These are phyloP conservation scores for Suillus placidus DNA, from an alignment of 768 basidiomycete species.

Conservation along the genomic window DNA sequence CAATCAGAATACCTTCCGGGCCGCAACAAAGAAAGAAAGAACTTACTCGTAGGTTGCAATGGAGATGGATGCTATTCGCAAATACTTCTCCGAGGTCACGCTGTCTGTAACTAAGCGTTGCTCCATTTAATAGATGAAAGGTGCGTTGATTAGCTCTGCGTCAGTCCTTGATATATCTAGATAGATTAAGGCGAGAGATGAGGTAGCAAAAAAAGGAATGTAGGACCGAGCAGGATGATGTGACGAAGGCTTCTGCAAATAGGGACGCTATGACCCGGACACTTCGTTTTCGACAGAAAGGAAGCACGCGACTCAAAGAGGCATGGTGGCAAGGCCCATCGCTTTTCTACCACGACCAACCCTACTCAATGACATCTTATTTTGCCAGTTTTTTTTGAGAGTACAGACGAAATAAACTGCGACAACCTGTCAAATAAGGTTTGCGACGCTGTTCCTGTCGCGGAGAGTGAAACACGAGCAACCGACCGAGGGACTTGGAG, in stretches of 20 bases:
- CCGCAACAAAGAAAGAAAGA: not conserved
- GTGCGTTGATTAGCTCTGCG: not conserved
- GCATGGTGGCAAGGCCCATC: not conserved
- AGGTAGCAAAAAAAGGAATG: not conserved
- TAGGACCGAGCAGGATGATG: not conserved
- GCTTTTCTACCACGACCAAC: not conserved
- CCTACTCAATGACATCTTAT: not conserved
- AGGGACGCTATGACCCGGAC: not conserved
- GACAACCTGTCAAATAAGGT: too few relatives aligned
- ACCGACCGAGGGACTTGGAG: too few relatives aligned
- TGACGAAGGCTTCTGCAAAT: not conserved
- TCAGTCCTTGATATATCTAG: not conserved
- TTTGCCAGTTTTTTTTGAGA: too few relatives aligned
- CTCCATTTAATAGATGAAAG: not conserved
- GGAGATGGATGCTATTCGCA: slow-evolving; percentile 39
- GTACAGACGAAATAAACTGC: too few relatives aligned
- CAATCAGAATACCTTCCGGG: not conserved
- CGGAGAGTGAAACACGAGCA: too few relatives aligned
- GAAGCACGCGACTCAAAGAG: not conserved
- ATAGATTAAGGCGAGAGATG: not conserved
- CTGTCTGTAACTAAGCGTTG: slow-evolving; percentile 3
- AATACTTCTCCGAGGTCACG: slow-evolving; percentile 30
- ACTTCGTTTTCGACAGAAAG: not conserved
- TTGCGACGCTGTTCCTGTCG: too few relatives aligned
- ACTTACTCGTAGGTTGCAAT: slow-evolving; percentile 45